A percentile compares a stretch with the other conserved stretches of the same genome.
Evolutionary conservation across 2,329 filamentous ascomycete genomes (phyloP).

Genomic region (Podosphaera fusca): DNA sequence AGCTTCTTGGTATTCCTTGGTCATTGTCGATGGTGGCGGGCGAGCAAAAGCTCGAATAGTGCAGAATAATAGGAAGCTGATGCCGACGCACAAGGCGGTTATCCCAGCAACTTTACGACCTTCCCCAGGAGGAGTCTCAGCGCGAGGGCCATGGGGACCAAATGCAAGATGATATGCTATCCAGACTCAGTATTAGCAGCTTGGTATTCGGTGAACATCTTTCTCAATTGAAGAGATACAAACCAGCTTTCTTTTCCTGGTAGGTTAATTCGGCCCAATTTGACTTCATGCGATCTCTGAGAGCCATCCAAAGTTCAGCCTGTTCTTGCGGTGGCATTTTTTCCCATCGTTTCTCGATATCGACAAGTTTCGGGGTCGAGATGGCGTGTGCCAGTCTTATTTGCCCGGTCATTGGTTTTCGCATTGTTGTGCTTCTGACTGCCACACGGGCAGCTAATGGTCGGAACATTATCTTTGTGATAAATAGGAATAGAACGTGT

Average conservation of each 20-base stretch:
- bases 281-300: slow-evolving; percentile 96
- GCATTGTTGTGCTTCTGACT: neutral
- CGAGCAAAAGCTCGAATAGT: slow-evolving; percentile 48
- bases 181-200: slow-evolving; percentile 7
- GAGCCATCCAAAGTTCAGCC: slow-evolving; percentile 95
- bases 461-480: neutral
- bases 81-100: slow-evolving; percentile 41
- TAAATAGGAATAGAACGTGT: neutral
- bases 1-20: slow-evolving; percentile 88
- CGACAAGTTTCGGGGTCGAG: slow-evolving; percentile 88
- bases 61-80: slow-evolving; percentile 49
- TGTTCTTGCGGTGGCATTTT: slow-evolving; percentile 94
- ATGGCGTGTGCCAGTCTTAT: slow-evolving; percentile 50
- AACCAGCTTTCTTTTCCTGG: slow-evolving; percentile 98
- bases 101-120: slow-evolving; percentile 55
- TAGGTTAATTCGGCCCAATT: slow-evolving; percentile 89
- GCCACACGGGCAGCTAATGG: neutral
- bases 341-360: slow-evolving; percentile 99
- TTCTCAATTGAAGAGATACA: slow-evolving; percentile 17
- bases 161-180: slow-evolving; percentile 98
- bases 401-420: slow-evolving; percentile 1
- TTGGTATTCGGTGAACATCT: neutral
- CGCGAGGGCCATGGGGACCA: slow-evolving; percentile 82
- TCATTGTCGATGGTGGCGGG: slow-evolving; percentile 66
- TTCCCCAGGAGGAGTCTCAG: slow-evolving; percentile 64